These are phyloP conservation scores for Hypoxylon fragiforme DNA, from an alignment of 495 filamentous ascomycete species.

Conservation along the genomic window DNA sequence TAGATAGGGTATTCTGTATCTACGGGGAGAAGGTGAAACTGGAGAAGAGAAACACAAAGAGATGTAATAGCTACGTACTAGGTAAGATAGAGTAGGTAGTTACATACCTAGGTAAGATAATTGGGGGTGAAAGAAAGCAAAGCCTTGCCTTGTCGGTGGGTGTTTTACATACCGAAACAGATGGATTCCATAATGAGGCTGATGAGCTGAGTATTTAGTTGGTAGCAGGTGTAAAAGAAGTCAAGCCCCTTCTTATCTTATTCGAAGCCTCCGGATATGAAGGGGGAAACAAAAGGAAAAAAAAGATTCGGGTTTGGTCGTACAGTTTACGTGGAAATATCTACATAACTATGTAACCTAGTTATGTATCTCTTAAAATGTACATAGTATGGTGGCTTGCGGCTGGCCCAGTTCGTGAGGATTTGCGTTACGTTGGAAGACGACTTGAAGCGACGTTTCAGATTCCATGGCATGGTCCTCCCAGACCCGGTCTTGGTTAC, in stretches of 20 bases:
- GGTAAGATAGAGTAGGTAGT: background rate
- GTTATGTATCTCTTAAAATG: background rate
- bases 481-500: slow-evolving; percentile 1
- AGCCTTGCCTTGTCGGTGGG: background rate
- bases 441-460: slow-evolving; percentile 33
- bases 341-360: no score
- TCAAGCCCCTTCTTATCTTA: no score
- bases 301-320: background rate
- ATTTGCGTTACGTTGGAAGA: slow-evolving; percentile 21
- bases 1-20: slow-evolving; percentile 7
- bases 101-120: background rate
- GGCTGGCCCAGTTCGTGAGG: slow-evolving; percentile 20
- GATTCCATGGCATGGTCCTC: slow-evolving; percentile 31
- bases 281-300: background rate
- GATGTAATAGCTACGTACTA: slow-evolving; percentile 2
- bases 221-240: no score
- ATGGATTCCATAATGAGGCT: slow-evolving; percentile 15
- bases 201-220: no score
- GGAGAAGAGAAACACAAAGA: no score
- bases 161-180: slow-evolving; percentile 17
- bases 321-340: slow-evolving; percentile 29
- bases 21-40: slow-evolving; percentile 19
- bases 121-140: background rate
- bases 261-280: slow-evolving; percentile 2
- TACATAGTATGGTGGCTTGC: slow-evolving; percentile 25